Conservation (phyloP, 192 early-diverging fungal genomes). For the Ramicandelaber brevisporus region DNA sequence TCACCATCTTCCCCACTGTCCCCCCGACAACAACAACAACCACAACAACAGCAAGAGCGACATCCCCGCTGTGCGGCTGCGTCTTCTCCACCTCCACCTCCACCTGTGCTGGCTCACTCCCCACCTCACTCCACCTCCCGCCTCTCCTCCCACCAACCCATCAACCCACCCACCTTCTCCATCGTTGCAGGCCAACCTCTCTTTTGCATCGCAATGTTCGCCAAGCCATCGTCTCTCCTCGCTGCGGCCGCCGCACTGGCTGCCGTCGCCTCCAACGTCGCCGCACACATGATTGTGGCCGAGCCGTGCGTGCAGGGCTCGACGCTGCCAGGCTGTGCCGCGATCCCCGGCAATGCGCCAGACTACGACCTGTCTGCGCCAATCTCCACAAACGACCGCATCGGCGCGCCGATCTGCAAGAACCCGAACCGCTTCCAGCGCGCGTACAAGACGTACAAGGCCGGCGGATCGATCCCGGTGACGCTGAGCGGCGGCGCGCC, state of each 20-base stretch:
- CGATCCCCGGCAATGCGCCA: slow-evolving; percentile 7
- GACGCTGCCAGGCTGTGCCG: slow-evolving; percentile 9
- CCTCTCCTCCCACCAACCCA: too few species aligned
- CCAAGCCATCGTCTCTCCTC: slow-evolving; percentile 4
- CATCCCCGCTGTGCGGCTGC: too few species aligned
- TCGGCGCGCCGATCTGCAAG: slow-evolving; percentile 13
- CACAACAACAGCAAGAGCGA: too few species aligned
- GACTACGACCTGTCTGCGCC: slow-evolving; percentile 15
- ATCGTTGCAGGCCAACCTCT: too few species aligned
- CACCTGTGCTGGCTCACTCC: too few species aligned
- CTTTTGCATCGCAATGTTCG: slow-evolving; percentile 3
- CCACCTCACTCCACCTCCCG: too few species aligned
- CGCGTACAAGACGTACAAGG: slow-evolving; percentile 14
- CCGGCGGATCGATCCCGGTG: slow-evolving; percentile 17
- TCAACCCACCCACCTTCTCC: too few species aligned
- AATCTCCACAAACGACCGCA: slow-evolving; percentile 10
- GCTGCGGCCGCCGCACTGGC: slow-evolving; percentile 4
- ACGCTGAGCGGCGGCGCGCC: slow-evolving; percentile 17
- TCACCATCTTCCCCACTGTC: too few species aligned
- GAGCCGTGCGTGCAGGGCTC: slow-evolving; percentile 14
- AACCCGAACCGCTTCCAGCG: slow-evolving; percentile 10
- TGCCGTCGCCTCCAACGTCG: slow-evolving; percentile 10
- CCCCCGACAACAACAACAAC: too few species aligned
- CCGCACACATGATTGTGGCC: slow-evolving; percentile 15
- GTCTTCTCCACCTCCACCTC: too few species aligned